Evolutionary conservation across 371 early-diverging fungal species (phyloP), one percentile per base, ranked within the genome.

Genomic region (Dinochytrium kinnereticum): DNA sequence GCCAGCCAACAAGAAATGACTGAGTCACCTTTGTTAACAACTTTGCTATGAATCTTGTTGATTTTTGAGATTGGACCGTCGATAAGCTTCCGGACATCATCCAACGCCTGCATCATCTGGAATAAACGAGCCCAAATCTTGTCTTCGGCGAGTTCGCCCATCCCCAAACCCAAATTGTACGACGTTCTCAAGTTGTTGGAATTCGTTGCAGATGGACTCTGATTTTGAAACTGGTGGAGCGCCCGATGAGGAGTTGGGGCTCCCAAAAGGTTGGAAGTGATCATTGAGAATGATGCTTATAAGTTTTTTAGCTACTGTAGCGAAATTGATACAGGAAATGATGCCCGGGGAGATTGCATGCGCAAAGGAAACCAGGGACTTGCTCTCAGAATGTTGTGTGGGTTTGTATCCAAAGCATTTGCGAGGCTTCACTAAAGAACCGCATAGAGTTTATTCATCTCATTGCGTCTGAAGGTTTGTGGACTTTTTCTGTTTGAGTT

Each of bases 231-330:
- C 34, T 21, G 40, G 65, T 15, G 77, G 72, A 36, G 59, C 44
- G 40, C 68, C 55, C 15, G 83, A 82, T 64, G 80, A 82, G 69
- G 83, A 82, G 13, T 67, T 82, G 31, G 70, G 81, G 1, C 74
- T 82, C 68, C 96, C 96, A 21, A 92, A 95, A 88, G 92, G 94
- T 91, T 19, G 34, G 40, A 24, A 44, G 15, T 28, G 19, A 36
- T 50, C 0, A 36, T 65, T 31, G n/a, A n/a, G n/a, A 31, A 44
- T 59, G 26, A 2, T 53, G 33, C 53, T 30, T n/a, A n/a, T n/a
- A n/a, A n/a, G n/a, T n/a, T n/a, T n/a, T n/a, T 61, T 81, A 92
- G 99, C 99, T 7, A 98, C 99, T 36, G 95, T 99, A 17, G 92
- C 94, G 75, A 99, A 98, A 80, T 88, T 99, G 40, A 97, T 99